A percentile compares a stretch with the other conserved stretches of the same genome.
phyloP scores from a whole-genome alignment of 257 asterid genomes.

The Solanum chilense region DNA sequence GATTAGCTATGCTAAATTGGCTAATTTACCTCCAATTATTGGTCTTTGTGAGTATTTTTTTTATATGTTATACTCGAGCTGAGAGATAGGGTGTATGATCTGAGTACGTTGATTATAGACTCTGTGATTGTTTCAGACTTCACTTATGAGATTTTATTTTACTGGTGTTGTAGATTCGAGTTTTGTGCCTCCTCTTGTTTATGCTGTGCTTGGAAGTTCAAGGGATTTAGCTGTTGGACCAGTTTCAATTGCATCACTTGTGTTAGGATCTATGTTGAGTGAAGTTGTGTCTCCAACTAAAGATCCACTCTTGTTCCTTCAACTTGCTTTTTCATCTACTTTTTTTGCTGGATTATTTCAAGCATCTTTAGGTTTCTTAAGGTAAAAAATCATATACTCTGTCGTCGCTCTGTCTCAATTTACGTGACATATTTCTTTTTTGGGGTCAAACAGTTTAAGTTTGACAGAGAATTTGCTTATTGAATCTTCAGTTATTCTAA shows the following conservation, averaged over 20 bases:
- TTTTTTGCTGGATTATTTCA: slow-evolving; percentile 87
- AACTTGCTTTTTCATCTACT: slow-evolving; percentile 68
- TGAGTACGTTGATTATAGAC: too few relatives aligned
- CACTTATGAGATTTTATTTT: background rate
- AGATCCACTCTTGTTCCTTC: slow-evolving; percentile 65
- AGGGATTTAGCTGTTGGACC: slow-evolving; percentile 89
- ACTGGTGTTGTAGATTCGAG: slow-evolving; percentile 48
- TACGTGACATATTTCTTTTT: fast-evolving
- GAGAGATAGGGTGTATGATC: background rate
- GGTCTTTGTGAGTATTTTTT: slow-evolving; percentile 56
- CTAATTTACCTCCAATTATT: slow-evolving; percentile 80
- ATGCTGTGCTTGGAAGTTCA: slow-evolving; percentile 88
- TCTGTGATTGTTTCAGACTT: background rate
- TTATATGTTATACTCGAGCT: background rate
- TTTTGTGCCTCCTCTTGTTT: slow-evolving; percentile 76
- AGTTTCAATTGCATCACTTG: slow-evolving; percentile 72
- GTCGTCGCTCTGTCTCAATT: fast-evolving
- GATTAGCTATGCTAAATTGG: slow-evolving; percentile 90
- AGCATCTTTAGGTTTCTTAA: slow-evolving; percentile 63
- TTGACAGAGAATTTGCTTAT: fast-evolving
- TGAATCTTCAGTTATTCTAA: fast-evolving
- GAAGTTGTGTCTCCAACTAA: slow-evolving; percentile 51
- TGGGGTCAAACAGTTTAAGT: fast-evolving
- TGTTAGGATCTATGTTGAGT: slow-evolving; percentile 73
- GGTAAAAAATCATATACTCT: slow-evolving; percentile 22